Base-by-base conservation (phyloP, 164 flowering plant species). In the Macadamia tetraphylla region DNA sequence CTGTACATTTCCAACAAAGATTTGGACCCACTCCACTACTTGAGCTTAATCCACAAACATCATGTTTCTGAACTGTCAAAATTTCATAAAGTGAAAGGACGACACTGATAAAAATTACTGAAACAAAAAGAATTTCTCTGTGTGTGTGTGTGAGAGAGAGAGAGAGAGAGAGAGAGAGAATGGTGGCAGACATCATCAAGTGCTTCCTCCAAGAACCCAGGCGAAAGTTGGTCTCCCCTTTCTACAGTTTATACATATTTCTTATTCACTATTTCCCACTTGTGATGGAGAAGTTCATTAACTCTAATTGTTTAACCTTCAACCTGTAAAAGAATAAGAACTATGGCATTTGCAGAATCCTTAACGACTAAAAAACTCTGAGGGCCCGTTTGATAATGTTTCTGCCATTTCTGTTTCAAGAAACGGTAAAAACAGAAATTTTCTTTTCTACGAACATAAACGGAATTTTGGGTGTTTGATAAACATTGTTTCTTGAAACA, bases 181-280 rank as follows among this genome's bases (percentile, higher is more conserved):
- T 10, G 29, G 73, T 12, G 31, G 32, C 70, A 53, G 14, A 91
- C 99, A 94, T 92, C 99, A 49, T 92, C 98, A 68, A 87, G 88
- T 44, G 94, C 97, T 64, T 84, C 98, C 79, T 95, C 99, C 78
- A 95, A 83, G 76, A 89, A 95, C 64, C 98, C 98, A 64, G 99
- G 94, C 15, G 99, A 92, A 71, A 95, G 97, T 71, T 92, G 96
- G 62, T 92, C 91, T 62, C 86, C 88, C 74, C 83, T 82, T 52
- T 90, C 96, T 43, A 76, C 82, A 60, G 84, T 23, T 23, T 23
- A 91, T 31, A 90, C 69, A 75, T 95, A 95, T 71, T 92, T 95
- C 71, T 86, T 74, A 63, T 49, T 89, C 60, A 95, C 94, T 73
- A 88, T 95, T 70, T 90, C 99, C 70, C 82, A 75, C 83, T 88